Percentiles rank a stretch among this genome's conserved stretches.
Conservation (phyloP, 352 stramenopile genomes). For the Pythium aristosporum region DNA sequence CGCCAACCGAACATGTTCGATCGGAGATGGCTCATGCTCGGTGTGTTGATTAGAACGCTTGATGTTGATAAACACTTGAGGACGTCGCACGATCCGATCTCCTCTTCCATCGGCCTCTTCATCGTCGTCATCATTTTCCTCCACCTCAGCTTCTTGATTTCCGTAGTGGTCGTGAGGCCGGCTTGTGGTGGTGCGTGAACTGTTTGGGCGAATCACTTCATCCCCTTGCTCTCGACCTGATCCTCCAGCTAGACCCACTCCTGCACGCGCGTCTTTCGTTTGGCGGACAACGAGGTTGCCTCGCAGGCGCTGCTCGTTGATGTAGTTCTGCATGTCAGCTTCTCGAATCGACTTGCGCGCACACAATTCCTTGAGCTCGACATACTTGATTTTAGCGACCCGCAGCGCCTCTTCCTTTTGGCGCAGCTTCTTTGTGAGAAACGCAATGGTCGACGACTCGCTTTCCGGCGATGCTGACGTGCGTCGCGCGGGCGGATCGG, state of each 20-base stretch:
- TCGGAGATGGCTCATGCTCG: conserved; percentile 26
- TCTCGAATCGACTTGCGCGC: conserved; percentile 74
- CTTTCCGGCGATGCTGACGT: background rate
- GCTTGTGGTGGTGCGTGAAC: background rate
- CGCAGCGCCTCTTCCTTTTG: conserved; percentile 60
- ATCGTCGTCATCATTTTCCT: conserved; percentile 12
- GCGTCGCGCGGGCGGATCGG: background rate
- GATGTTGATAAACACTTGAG: conserved; percentile 53
- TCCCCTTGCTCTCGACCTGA: conserved; percentile 8
- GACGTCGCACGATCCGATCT: conserved; percentile 34
- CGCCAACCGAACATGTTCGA: conserved; percentile 52
- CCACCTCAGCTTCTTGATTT: background rate
- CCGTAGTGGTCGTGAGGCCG: background rate
- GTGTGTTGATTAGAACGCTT: conserved; percentile 28
- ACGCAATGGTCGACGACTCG: conserved; percentile 30
- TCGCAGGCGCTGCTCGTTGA: conserved; percentile 75
- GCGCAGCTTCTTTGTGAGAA: conserved; percentile 60
- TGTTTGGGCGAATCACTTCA: background rate
- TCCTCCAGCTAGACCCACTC: background rate
- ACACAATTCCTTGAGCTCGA: conserved; percentile 76
- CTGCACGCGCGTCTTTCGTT: background rate
- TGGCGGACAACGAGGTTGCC: conserved; percentile 65
- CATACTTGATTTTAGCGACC: conserved; percentile 61
- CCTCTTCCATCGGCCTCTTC: conserved; percentile 28
- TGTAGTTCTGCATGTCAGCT: conserved; percentile 76